phyloP scores from a whole-genome alignment of 116 monocot species.

The Iris pallida region DNA sequence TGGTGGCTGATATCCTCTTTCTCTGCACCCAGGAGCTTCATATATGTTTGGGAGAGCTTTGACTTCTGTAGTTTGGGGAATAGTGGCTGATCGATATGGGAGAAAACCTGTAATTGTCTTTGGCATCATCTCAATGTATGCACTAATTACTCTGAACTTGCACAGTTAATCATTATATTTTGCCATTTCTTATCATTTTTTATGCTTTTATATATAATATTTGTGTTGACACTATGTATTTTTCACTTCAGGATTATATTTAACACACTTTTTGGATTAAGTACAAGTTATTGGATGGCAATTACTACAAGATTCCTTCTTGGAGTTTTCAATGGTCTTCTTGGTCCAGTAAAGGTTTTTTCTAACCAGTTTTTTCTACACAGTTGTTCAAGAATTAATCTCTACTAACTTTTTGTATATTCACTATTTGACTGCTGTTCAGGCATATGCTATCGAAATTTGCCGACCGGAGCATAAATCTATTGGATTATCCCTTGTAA shows the following conservation, averaged over 20 bases:
- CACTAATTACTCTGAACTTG: slow-evolving; percentile 25
- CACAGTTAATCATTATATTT: not conserved
- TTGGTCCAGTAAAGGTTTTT: slow-evolving; percentile 28
- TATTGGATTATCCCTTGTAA: slow-evolving; percentile 41
- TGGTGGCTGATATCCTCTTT: not conserved
- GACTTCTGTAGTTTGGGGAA: slow-evolving; percentile 38
- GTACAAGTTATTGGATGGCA: slow-evolving; percentile 35
- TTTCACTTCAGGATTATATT: slow-evolving; percentile 23
- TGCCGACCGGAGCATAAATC: slow-evolving; percentile 43
- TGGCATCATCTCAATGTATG: slow-evolving; percentile 14
- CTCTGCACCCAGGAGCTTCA: slow-evolving; percentile 13
- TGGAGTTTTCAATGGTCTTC: slow-evolving; percentile 24
- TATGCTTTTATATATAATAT: not conserved
- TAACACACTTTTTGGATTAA: slow-evolving; percentile 32
- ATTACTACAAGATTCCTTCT: slow-evolving; percentile 29
- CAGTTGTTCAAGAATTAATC: not conserved
- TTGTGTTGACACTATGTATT: not conserved
- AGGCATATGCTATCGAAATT: slow-evolving; percentile 43
- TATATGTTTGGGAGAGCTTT: slow-evolving; percentile 51
- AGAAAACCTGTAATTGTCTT: slow-evolving; percentile 29
- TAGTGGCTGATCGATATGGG: slow-evolving; percentile 19
- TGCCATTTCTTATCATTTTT: not conserved
- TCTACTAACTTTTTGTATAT: not conserved
- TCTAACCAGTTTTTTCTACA: no score
- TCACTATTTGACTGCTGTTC: not conserved